Evolutionary conservation across 805 yeast species (phyloP).

Genomic region (Candida vaughaniae): DNA sequence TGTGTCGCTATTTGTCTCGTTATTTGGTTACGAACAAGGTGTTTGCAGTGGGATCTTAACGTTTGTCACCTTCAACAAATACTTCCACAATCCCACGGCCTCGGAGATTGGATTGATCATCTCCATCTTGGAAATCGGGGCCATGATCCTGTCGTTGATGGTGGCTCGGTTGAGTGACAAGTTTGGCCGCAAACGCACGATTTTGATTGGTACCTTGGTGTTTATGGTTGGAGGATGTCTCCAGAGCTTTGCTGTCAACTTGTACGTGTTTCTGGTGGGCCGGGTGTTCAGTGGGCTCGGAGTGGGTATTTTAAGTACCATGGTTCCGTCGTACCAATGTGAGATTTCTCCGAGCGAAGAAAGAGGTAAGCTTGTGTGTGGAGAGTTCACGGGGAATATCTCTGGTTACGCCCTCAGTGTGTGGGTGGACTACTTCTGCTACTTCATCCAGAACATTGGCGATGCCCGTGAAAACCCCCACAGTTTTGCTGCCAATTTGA

Average conservation of each 20-base stretch:
- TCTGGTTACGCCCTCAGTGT: conserved; percentile 79
- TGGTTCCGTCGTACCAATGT: conserved; percentile 85
- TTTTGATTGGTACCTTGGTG: conserved; percentile 72
- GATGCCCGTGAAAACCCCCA: conserved; percentile 36
- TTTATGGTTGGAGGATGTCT: conserved; percentile 77
- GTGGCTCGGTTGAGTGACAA: conserved; percentile 78
- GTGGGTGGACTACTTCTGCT: conserved; percentile 82
- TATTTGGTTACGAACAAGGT: conserved; percentile 58
- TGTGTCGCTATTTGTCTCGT: conserved; percentile 42
- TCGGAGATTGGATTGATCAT: conserved; percentile 82
- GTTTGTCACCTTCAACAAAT: conserved; percentile 64
- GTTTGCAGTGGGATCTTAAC: conserved; percentile 87
- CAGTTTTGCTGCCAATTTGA: conserved; percentile 38
- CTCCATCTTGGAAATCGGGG: conserved; percentile 86
- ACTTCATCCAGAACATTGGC: conserved; percentile 56
- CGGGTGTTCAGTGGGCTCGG: conserved; percentile 82
- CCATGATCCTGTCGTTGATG: conserved; percentile 71
- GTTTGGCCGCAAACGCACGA: conserved; percentile 77
- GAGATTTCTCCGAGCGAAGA: conserved; percentile 87
- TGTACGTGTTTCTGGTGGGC: conserved; percentile 65
- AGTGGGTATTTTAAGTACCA: conserved; percentile 78
- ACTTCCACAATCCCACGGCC: conserved; percentile 72
- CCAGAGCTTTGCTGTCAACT: conserved; percentile 60
- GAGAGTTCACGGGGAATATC: conserved; percentile 85
- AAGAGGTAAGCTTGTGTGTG: conserved; percentile 81